Base-by-base conservation (phyloP, 2,329 filamentous ascomycete genomes). In the Trichoderma semiorbis region DNA sequence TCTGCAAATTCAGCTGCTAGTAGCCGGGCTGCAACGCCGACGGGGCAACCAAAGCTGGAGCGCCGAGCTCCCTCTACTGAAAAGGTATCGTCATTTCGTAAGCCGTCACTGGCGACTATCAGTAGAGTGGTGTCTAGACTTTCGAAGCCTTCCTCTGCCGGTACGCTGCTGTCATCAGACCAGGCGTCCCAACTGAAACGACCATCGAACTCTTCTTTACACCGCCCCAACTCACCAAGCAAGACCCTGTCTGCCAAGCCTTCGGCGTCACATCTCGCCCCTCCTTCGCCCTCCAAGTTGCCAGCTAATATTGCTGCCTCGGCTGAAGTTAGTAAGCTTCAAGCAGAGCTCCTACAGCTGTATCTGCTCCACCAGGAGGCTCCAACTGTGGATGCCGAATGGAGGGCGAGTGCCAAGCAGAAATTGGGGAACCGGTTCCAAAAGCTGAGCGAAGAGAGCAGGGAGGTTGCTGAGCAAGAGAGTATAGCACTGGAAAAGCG, bases 191-290 rank as follows among this genome's bases (percentile, higher is more conserved):
- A 78, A 53, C 79, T 81, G 21, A 79, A 81, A n/a, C 85, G 86
- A 10, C 88, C 89, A 0, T 82, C 85, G 61, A 92, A 92, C 79
- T 87, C 84, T 62, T 91, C 87, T 0, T 85, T 88, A 50, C 90
- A 92, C 75, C 90, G 92, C 75, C 89, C 92, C 80, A 92, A 88
- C 81, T 90, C 88, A 32, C 90, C 91, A 0, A 87, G 87, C 58
- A 91, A 91, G 76, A 84, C 83, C 5, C 81, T 84, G 10, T 85
- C 87, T 0, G 88, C 90, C 0, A 92, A 92, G 73, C 88, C 90
- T 6, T 82, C 88, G n/a, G 87, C 87, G 0, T 82, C 88, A 53
- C 86, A 84, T 79, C 85, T 90, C 58, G 87, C 87, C 21, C 87
- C 89, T 1, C 86, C 89, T 0, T 88, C 88, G 3, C 89, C 90